These are phyloP conservation scores for Phytophthora aleatoria DNA, from an alignment of 352 stramenopile species.

Conservation along the genomic window DNA sequence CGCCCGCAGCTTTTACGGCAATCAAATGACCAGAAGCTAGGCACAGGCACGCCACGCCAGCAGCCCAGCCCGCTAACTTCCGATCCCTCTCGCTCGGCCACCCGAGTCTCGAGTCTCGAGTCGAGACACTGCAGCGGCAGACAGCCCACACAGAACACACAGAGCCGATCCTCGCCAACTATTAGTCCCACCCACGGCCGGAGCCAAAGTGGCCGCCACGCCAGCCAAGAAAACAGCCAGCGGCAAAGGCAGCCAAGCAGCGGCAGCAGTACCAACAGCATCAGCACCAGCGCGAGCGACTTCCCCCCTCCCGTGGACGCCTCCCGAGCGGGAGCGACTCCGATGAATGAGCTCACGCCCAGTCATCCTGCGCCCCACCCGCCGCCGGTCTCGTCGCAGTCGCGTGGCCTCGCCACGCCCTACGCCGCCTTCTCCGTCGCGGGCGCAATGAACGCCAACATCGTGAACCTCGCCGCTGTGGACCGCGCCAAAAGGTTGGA, in stretches of 20 bases:
- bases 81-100: slow-evolving; percentile 33
- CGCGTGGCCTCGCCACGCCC: slow-evolving; percentile 28
- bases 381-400: slow-evolving; percentile 18
- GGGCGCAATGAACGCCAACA: slow-evolving; percentile 15
- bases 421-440: slow-evolving; percentile 25
- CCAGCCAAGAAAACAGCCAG: slow-evolving; percentile 41
- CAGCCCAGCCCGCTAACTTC: slow-evolving; percentile 30
- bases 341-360: slow-evolving; percentile 51
- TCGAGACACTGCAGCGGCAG: slow-evolving; percentile 20
- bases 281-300: slow-evolving; percentile 10
- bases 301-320: slow-evolving; percentile 13
- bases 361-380: slow-evolving; percentile 27
- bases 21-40: slow-evolving; percentile 46
- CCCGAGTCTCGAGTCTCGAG: slow-evolving; percentile 7
- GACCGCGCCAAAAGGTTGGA: slow-evolving; percentile 41
- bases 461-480: slow-evolving; percentile 27
- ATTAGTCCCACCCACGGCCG: slow-evolving; percentile 45
- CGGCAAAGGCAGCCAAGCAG: slow-evolving; percentile 9
- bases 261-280: slow-evolving; percentile 3
- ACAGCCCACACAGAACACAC: slow-evolving; percentile 36
- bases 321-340: slow-evolving; percentile 26
- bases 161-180: slow-evolving; percentile 44
- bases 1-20: slow-evolving; percentile 28
- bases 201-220: slow-evolving; percentile 32
- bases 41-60: slow-evolving; percentile 38